Conservation (phyloP, 2,329 filamentous ascomycete species). For the Diaporthe sp. region DNA sequence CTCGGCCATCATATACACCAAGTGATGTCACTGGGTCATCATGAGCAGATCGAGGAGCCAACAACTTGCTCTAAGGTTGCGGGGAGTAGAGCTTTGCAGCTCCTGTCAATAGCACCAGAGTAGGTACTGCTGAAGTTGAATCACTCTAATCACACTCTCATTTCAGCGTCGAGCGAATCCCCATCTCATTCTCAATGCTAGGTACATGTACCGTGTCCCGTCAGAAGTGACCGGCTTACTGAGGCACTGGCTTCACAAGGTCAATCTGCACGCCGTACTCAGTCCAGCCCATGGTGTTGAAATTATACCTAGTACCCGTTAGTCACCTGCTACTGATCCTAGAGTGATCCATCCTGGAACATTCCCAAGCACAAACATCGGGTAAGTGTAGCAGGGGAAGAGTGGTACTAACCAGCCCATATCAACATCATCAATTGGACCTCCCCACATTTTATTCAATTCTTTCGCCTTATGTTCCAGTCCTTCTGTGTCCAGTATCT, state of each 20-base stretch:
- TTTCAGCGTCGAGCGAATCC: neutral
- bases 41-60: no score
- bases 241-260: neutral
- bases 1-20: no score
- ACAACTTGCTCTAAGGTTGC: no score
- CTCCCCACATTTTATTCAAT: slow-evolving; percentile 43
- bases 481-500: slow-evolving; percentile 43
- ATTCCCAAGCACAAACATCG: no score
- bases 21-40: no score
- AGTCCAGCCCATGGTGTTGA: neutral
- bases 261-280: neutral
- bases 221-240: neutral
- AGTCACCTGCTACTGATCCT: no score
- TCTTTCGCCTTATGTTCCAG: slow-evolving; percentile 43
- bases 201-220: neutral
- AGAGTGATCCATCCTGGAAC: no score
- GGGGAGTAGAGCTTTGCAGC: no score
- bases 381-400: no score
- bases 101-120: no score
- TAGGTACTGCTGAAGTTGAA: neutral
- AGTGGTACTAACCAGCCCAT: slow-evolving; percentile 42
- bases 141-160: neutral
- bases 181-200: neutral
- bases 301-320: slow-evolving; percentile 37
- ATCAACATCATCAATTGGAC: slow-evolving; percentile 44